Percentiles rank a stretch among this genome's conserved stretches.
These are phyloP conservation scores for Sorghum bicolor DNA, from an alignment of 176 grass and related monocot species.

Conservation along the genomic window DNA sequence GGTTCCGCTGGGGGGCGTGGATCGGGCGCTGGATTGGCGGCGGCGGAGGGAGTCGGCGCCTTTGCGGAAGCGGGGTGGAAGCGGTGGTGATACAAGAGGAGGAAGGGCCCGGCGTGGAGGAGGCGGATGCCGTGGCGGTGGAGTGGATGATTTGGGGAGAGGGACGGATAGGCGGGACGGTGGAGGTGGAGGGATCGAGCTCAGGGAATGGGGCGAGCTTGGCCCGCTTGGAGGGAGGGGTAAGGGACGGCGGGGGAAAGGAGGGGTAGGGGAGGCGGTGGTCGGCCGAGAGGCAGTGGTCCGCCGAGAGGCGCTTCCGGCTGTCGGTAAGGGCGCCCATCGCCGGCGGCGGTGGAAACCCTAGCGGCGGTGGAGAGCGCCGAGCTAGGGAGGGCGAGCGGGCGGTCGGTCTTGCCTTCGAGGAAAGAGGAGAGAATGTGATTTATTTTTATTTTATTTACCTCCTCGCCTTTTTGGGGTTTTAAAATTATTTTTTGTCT, in stretches of 20 bases:
- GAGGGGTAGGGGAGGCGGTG: conserved; percentile 28
- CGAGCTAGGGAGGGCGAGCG: background rate
- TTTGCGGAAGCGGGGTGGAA: background rate
- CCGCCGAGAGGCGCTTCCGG: conserved; percentile 66
- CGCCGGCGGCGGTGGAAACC: conserved; percentile 40
- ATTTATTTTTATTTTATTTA: background rate
- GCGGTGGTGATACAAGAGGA: background rate
- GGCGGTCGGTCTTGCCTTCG: background rate
- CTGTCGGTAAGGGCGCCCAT: conserved; percentile 81
- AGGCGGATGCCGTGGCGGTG: background rate
- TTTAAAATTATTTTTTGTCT: no score
- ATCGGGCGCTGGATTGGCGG: conserved; percentile 16
- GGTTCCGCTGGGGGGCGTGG: conserved; percentile 47
- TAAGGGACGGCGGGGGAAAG: background rate
- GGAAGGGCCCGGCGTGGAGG: background rate
- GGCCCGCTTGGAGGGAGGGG: conserved; percentile 23
- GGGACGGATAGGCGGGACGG: conserved; percentile 2
- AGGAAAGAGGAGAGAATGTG: background rate
- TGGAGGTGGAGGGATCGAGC: conserved; percentile 1
- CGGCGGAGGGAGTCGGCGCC: conserved; percentile 32
- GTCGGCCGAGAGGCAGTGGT: conserved; percentile 44
- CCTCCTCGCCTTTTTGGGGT: background rate
- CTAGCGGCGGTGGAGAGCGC: conserved; percentile 30
- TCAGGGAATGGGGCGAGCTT: conserved; percentile 1
- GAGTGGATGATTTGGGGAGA: background rate